Base-by-base conservation (phyloP, 2,329 filamentous ascomycete genomes). In the Colletotrichum musicola region DNA sequence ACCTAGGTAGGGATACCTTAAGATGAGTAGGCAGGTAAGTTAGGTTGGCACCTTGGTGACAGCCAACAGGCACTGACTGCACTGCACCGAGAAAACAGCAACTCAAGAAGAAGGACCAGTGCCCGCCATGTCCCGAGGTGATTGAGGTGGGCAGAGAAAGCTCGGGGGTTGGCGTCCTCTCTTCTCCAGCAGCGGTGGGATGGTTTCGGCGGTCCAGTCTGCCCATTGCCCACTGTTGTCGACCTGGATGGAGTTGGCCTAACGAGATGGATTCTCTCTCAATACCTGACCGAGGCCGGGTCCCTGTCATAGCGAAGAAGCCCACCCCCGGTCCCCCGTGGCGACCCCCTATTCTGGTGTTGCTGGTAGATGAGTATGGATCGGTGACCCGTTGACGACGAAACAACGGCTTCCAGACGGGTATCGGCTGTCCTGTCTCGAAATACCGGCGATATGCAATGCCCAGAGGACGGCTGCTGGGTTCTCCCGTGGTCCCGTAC, bases 301-400 rank as follows among this genome's bases (percentile, higher is more conserved):
- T 53, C 60, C 64, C 46, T 67, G 64, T 50, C 53, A 55, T 35
- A 51, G 59, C 51, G 47, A 62, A 35, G 9, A 35, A 35, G 30
- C 30, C 30, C 30, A 35, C 30, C 30, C 30, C 30, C 30, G 30
- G 30, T 35, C 30, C 30, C 30, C 53, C 64, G 59, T 63, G 59
- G 30, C 53, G 38, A 42, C 60, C 64, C 64, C 60, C 40, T 64
- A 64, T 63, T 64, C 22, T 46, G 53, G 40, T 42, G 59, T 64
- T 40, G 46, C 51, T 58, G 64, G 64, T 58, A 68, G 64, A 68
- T 68, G 61, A 58, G 64, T 42, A 63, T 53, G 64, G 64, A 63
- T 63, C 64, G 40, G 46, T 64, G 60, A 53, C 53, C 64, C 60
- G 38, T 64, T 40, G 51, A 51, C 60, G 60, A 64, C 64, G 60